Evolutionary conservation across 257 asterid species (phyloP), one percentile per base, ranked within the genome.

Genomic region (Scutellaria galericulata): DNA sequence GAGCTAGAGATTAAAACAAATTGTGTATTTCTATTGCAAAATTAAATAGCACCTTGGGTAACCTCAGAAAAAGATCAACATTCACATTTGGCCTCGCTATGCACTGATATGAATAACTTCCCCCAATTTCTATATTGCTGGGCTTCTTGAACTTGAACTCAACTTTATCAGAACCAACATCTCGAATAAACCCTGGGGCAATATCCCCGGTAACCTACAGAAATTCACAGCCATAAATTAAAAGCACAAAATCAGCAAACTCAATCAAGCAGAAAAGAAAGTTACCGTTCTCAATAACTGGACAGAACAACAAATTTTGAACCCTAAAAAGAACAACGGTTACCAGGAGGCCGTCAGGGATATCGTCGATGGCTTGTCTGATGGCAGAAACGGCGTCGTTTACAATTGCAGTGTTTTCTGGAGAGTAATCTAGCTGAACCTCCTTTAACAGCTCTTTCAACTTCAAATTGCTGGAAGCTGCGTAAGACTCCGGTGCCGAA

Each of bases 121-220:
- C 99, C 7, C 95, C 85, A 81, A 92, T 61, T 78, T 95, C 96
- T 12, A 90, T 1, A 12, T 78, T 81, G 57, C 66, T 72, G 0
- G 98, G 99, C 81, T 83, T 90, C 84, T 75, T 80, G 77, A 95
- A 95, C 83, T 82, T 90, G 75, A 95, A 95, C 2, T 86, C 97
- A 13, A 90, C 97, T 75, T 88, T 95, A 75, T 95, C 99, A 15
- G 96, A 98, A 11, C 90, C 90, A 55, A 90, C 74, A 74, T 95
- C 99, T 64, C 85, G 84, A 53, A 95, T 86, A 80, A 95, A 95
- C 8, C 92, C 90, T 0, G 98, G 87, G 1, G 92, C 97, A 76
- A 82, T 73, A 50, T 87, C 88, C 8, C 89, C 90, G 10, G 83
- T 83, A 80, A 95, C 96, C 99, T 94, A 81, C 72, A 68, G n/a